Base-by-base conservation (phyloP, 2,329 filamentous ascomycete genomes). In the Claviceps paspali region DNA sequence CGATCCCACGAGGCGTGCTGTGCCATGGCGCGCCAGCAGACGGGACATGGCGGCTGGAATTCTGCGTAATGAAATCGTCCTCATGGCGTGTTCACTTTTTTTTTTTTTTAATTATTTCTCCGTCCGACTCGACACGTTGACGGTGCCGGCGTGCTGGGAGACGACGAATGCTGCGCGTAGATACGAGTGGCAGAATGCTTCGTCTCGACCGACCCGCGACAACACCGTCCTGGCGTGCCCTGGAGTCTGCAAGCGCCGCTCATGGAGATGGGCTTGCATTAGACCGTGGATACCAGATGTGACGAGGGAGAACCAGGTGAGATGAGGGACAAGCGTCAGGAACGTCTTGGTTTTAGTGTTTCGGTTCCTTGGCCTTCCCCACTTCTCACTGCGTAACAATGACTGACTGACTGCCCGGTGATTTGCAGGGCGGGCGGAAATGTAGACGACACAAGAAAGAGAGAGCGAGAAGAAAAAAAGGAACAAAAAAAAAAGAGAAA, bases 331-430 rank as follows among this genome's bases (percentile, higher is more conserved):
- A 27, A 27, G 11, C 22, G 5, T 14, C 12, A 33, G 9, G n/a
- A 22, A 35, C 34, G 34, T 29, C 17, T 37, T 34, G 38, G 38
- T 30, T 21, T 32, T 32, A 33, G 31, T 29, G 22, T 35, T 35
- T 41, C 39, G 36, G 29, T 38, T 33, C 39, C 36, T 38, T 30
- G 28, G 30, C 29, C 27, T 24, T 34, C 37, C 14, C 40, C 40
- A 37, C 37, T 35, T 17, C 30, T 36, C 18, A 38, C 40, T 34
- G 40, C 36, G 40, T 36, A 41, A 41, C 40, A 18, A 35, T 21
- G n/a, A n/a, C n/a, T n/a, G n/a, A n/a, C n/a, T n/a, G n/a, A n/a
- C n/a, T n/a, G n/a, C n/a, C n/a, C 21, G 21, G 21, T 22, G 21
- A 8, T 8, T 22, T 22, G 21, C 21, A 5, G 5, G 5, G 21